Evolutionary conservation across 495 filamentous ascomycete species (phyloP).

Genomic region (Pyronema omphalodes): DNA sequence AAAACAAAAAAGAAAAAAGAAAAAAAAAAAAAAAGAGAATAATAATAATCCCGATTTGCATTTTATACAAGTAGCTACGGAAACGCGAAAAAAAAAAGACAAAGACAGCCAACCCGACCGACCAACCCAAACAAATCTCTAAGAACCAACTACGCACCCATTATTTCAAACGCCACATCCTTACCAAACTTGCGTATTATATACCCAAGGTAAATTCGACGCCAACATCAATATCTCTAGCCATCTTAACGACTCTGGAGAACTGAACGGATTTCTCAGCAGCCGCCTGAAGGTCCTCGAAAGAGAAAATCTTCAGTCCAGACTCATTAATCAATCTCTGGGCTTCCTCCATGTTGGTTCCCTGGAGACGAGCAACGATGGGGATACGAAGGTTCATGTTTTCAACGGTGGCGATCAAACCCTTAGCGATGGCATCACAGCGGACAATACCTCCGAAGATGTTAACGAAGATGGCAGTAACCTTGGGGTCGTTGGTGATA

Average conservation of each 20-base stretch:
- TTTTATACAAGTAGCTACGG: no score
- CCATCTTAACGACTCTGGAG: constrained; percentile 98
- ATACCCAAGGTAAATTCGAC: constrained; percentile 96
- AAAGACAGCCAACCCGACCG: no score
- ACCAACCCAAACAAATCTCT: no score
- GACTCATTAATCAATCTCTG: constrained; percentile 93
- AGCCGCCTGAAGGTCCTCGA: constrained; percentile 91
- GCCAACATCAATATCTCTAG: constrained; percentile 91
- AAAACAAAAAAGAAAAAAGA: no score
- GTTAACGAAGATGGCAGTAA: constrained; percentile 97
- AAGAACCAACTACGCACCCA: not conserved
- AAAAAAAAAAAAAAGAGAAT: no score
- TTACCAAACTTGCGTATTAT: constrained; percentile 31
- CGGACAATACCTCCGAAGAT: constrained; percentile 98
- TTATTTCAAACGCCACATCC: not conserved
- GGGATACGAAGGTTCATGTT: constrained; percentile 88
- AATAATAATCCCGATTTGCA: no score
- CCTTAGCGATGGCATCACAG: constrained; percentile 94
- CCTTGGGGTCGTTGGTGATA: constrained; percentile 95
- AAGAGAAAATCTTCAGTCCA: constrained; percentile 97
- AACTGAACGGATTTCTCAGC: constrained; percentile 98
- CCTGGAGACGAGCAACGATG: constrained; percentile 89
- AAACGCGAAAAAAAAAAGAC: no score
- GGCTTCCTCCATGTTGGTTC: constrained; percentile 95
- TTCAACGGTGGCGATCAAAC: constrained; percentile 82